Evolutionary conservation across 345 rosid species (phyloP), one percentile per base, ranked within the genome.

Genomic region (Ailanthus altissimus): DNA sequence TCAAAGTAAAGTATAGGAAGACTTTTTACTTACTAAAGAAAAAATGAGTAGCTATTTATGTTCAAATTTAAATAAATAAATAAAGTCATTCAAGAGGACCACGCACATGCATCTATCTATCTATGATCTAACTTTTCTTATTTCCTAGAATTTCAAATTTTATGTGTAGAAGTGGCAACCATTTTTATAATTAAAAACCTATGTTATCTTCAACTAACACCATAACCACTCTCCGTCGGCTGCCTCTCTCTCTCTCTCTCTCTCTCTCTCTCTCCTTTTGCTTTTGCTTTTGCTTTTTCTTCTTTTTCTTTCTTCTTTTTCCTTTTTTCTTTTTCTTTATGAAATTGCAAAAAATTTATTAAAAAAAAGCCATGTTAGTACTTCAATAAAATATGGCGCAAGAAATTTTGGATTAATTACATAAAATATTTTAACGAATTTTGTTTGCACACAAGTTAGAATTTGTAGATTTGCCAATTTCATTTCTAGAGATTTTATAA

Each of bases 211-310:
- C 54, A 43, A 51, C 53, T n/a, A 21, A 43, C 70, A 12, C 70
- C 45, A 23, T 4, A 67, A 67, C 72, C 0, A 67, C 56, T 67
- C 56, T 20, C 13, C 8, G 32, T 16, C 50, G 36, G 70, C 67
- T 32, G n/a, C 45, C 13, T 8, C 45, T 3, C 21, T 8, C 4
- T 11, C 0, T 8, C 4, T 11, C 0, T 8, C 4, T 11, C 0
- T 8, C 4, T 11, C 0, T n/a, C 13, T 8, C 45, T 3, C 21
- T 8, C 4, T 11, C 0, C 23, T 62, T 36, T 8, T 0, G 8
- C 23, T 36, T 23, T 8, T 20, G 2, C 10, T 28, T 6, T 36
- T 32, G 5, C 5, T 16, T 43, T 32, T 36, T 1, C 0, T 59
- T 59, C 18, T 5, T 59, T 60, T 49, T 15, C 12, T 1, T 49